Evolutionary conservation across 2,329 filamentous ascomycete species (phyloP), one percentile per base, ranked within the genome.

Genomic region (Plenodomus tracheiphilus): DNA sequence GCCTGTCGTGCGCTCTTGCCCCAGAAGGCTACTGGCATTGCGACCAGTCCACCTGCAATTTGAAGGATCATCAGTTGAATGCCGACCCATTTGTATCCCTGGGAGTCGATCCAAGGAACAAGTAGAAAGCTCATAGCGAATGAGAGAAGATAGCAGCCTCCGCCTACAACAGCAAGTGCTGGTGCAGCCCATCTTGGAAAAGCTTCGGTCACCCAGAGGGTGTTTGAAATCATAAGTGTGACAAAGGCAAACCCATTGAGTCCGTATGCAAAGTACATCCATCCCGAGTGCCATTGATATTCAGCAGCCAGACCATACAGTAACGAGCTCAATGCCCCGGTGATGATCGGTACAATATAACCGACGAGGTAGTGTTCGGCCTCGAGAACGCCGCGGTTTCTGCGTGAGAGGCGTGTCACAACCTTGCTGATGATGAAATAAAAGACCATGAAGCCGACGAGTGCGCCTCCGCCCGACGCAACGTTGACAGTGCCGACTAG

Each of bases 11-110:
- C 49, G 17, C 48, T 59, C 49, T 68, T 69, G 0, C 65, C 66
- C 63, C 62, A 68, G 37, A 69, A 68, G 1, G 62, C 64, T n/a
- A 67, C 53, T 1, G 65, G 66, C 25, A 68, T 22, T 3, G 57
- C 56, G 3, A 69, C 48, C 4, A 67, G 22, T 2, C 66, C 66
- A 11, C 53, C 41, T 1, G 59, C 38, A 16, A 75, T 46, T 53
- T 77, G 52, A 54, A 75, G 47, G 36, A 69, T 38, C 62, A 68
- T 41, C 59, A 74, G 48, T 54, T 76, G 41, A 56, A 74, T 50
- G 39, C 69, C 56, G 38, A 70, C 51, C 46, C 66, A 25, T 59
- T 64, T 46, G 41, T 55, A 65, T 0, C 64, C 65, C 18, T 70
- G 64, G 5, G 56, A 46, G 0, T 37, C 36, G 10, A 67, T 59